Base-by-base conservation (phyloP, 352 stramenopile genomes). In the Phytophthora tentaculata region DNA sequence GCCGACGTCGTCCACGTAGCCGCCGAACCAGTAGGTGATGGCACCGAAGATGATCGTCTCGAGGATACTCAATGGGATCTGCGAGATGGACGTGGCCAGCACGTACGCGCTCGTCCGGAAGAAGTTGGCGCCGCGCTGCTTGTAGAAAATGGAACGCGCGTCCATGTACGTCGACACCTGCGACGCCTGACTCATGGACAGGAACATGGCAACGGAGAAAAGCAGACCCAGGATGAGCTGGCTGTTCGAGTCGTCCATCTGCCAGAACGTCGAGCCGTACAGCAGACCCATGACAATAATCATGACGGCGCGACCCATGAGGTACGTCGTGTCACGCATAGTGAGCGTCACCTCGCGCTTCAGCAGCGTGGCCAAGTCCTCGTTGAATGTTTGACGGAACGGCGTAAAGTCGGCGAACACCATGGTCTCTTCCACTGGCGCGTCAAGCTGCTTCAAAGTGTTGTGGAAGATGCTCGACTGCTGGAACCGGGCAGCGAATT, bases 1-100 rank as follows among this genome's bases (percentile, higher is more conserved):
- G 6, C 58, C 71, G 0, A 50, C 71, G 10, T 69, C 20, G 0
- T 48, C 56, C 0, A 85, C 77, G 50, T 96, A 88, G 14, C 92
- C 92, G 50, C 91, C 79, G 71, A 97, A 89, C 80, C 86, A 98
- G 68, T 98, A 98, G 2, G 96, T 67, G 37, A 96, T 72, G 4
- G 77, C 86, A 26, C 89, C 90, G 72, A 96, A 97, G 3, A 96
- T 54, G 14, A 96, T 43, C 0, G 85, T 87, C 77, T 97, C 90
- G 24, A 93, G 41, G 3, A 90, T 17, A 57, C 63, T 62, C 56
- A 90, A 74, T 53, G 84, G 73, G 23, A 91, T 62, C 50, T 83
- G 73, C 14, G 80, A 73, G 23, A 89, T 24, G 5, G 70, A 84
- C 12, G 62, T 78, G 1, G 79, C 86, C 24, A 97, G 47, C 26